These are phyloP conservation scores for Cordyceps tenuipes DNA, from an alignment of 2,329 filamentous ascomycete species.

Conservation along the genomic window DNA sequence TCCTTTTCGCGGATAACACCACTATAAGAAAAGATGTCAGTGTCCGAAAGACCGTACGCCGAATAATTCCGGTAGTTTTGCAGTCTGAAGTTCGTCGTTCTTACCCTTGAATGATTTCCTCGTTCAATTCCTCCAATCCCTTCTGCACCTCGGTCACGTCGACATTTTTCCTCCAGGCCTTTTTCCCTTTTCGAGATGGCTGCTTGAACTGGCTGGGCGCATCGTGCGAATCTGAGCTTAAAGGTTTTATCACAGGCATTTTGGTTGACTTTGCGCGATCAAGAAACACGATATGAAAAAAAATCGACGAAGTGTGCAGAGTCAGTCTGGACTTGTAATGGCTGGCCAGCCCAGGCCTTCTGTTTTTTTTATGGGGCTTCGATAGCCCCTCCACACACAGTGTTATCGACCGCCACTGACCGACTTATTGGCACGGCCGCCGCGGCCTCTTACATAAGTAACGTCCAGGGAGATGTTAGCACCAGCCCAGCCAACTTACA, in stretches of 20 bases:
- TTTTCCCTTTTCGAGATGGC: conserved; percentile 92
- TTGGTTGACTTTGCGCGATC: conserved; percentile 11
- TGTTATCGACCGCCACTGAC: not conserved
- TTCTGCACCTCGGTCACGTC: conserved; percentile 79
- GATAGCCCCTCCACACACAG: conserved; percentile 12
- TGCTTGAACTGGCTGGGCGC: conserved; percentile 79
- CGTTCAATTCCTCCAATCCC: conserved; percentile 74
- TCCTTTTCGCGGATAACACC: conserved; percentile 78
- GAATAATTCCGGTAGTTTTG: too few relatives aligned
- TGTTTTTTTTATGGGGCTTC: conserved; percentile 9
- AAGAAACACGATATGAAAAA: not conserved
- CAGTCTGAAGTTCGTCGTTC: conserved; percentile 12
- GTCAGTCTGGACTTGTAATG: not conserved
- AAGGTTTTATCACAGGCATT: conserved; percentile 47
- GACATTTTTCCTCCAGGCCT: conserved; percentile 98
- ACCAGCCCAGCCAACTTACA: not conserved
- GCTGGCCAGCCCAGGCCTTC: not conserved
- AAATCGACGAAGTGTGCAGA: conserved; percentile 1
- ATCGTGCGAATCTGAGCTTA: conserved; percentile 36
- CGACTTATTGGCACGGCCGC: conserved; percentile 7
- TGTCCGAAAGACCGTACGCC: conserved; percentile 14
- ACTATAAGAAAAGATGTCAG: conserved; percentile 35
- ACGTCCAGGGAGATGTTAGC: not conserved
- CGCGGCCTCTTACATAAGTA: not conserved
- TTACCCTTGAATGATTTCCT: conserved; percentile 86